Percentiles rank a stretch among this genome's conserved stretches.
phyloP scores from a whole-genome alignment of 2,329 filamentous ascomycete species.

The Davidsoniella virescens region DNA sequence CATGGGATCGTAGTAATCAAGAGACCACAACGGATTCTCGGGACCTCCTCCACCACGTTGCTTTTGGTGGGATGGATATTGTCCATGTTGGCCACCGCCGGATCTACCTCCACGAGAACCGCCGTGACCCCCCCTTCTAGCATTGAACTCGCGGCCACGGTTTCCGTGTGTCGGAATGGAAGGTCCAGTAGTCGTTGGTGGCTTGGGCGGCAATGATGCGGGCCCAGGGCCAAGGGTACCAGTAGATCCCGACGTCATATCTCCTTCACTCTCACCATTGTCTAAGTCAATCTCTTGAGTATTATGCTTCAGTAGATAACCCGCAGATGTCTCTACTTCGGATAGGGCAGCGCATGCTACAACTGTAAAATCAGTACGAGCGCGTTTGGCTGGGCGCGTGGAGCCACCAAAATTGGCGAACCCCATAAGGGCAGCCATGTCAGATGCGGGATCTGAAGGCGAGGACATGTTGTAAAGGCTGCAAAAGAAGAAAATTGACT shows the following conservation, averaged over 20 bases:
- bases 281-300: background rate
- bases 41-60: constrained; percentile 5
- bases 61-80: background rate
- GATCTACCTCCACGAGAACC: background rate
- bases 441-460: constrained; percentile 26
- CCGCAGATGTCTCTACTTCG: background rate
- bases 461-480: background rate
- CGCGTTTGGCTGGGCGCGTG: constrained; percentile 47
- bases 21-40: constrained; percentile 34
- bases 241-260: too few species aligned
- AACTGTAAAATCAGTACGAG: constrained; percentile 17
- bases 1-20: constrained; percentile 50
- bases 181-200: too few species aligned
- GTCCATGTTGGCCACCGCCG: background rate
- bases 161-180: too few species aligned
- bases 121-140: background rate
- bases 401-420: constrained; percentile 51
- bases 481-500: background rate
- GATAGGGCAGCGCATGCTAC: background rate
- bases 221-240: too few species aligned
- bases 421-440: constrained; percentile 54
- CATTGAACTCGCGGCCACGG: too few species aligned
- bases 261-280: background rate
- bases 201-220: too few species aligned
- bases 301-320: constrained; percentile 4